These are phyloP conservation scores for Capronia epimyces DNA, from an alignment of 2,329 filamentous ascomycete species.

Conservation along the genomic window DNA sequence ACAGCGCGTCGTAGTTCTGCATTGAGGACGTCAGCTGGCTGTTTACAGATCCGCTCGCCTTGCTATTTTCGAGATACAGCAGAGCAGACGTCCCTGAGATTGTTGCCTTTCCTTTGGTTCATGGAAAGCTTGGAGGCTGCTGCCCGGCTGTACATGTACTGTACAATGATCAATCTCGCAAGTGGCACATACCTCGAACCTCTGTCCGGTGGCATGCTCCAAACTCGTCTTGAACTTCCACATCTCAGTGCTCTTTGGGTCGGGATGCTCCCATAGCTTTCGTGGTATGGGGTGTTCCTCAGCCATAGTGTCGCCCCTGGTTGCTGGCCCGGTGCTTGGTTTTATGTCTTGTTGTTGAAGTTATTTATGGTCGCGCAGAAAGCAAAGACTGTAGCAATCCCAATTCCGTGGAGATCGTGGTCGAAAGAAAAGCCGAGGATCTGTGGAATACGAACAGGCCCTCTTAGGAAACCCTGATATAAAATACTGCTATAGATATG, in stretches of 20 bases:
- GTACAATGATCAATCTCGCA: no score
- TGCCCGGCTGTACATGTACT: no score
- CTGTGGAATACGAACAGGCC: no score
- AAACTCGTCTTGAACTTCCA: slow-evolving; percentile 51
- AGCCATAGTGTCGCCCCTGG: slow-evolving; percentile 2
- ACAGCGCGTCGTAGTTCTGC: slow-evolving; percentile 63
- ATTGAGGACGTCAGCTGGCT: not conserved
- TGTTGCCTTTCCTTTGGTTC: no score
- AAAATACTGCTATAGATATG: no score
- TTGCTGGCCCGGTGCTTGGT: not conserved
- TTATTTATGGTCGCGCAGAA: not conserved
- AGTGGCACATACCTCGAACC: slow-evolving; percentile 10
- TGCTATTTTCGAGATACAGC: not conserved
- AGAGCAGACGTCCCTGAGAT: not conserved
- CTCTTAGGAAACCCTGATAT: no score
- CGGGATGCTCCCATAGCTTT: slow-evolving; percentile 58
- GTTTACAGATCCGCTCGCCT: not conserved
- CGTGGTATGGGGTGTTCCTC: slow-evolving; percentile 16
- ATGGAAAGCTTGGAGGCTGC: no score
- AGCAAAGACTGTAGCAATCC: no score
- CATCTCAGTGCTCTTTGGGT: slow-evolving; percentile 59
- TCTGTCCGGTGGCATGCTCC: slow-evolving; percentile 10
- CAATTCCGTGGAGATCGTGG: no score
- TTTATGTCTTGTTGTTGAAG: no score
- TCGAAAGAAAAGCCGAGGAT: no score